phyloP scores from a whole-genome alignment of 2,329 filamentous ascomycete species.

The Pezicula rhizophila region DNA sequence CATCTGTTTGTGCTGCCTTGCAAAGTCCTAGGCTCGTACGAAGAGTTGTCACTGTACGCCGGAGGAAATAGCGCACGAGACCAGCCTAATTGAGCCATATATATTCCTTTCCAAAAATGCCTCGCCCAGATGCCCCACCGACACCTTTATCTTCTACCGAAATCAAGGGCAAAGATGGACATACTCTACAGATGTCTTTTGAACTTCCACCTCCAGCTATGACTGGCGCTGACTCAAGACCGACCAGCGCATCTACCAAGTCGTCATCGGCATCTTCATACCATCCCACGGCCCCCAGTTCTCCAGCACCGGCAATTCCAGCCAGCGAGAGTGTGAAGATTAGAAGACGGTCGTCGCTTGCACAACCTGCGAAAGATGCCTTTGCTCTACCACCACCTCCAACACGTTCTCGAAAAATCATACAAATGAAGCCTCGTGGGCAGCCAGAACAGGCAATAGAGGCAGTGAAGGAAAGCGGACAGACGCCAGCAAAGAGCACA shows the following conservation, averaged over 20 bases:
- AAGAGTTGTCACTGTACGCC: constrained; percentile 5
- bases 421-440: constrained; percentile 81
- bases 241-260: constrained; percentile 38
- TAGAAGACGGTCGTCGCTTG: constrained; percentile 41
- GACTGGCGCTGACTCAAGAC: constrained; percentile 39
- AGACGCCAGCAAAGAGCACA: constrained; percentile 10
- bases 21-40: constrained; percentile 5
- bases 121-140: constrained; percentile 59
- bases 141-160: constrained; percentile 78
- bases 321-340: constrained; percentile 34
- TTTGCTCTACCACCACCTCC: constrained; percentile 89
- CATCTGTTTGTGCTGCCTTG: not conserved
- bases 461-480: constrained; percentile 12
- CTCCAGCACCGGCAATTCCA: constrained; percentile 27
- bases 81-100: not conserved
- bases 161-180: constrained; percentile 65
- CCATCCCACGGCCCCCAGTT: constrained; percentile 37
- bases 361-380: constrained; percentile 43
- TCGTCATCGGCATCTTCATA: constrained; percentile 45
- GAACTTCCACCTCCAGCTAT: constrained; percentile 73
- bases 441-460: constrained; percentile 32
- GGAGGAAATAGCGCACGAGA: not conserved
- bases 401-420: constrained; percentile 89
- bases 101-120: constrained; percentile 43
- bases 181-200: constrained; percentile 61